Conservation (phyloP, 225 moss, liverwort and hornwort genomes). For the Physcomitrium patens region DNA sequence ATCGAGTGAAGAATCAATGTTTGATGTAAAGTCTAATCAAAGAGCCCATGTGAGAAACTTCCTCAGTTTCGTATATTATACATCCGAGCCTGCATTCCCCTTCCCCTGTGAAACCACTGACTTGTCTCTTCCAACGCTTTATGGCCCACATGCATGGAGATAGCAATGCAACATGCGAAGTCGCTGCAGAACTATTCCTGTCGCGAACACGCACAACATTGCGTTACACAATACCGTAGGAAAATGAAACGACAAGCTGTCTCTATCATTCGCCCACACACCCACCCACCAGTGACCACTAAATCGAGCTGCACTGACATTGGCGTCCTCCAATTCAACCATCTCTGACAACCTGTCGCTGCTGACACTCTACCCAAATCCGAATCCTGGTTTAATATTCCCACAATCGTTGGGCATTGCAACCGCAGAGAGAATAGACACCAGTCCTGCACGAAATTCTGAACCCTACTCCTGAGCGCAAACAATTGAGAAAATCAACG, state of each 20-base stretch:
- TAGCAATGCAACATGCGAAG: background rate
- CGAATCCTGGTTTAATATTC: no score
- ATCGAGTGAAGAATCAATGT: slow-evolving; percentile 10
- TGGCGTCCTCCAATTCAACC: background rate
- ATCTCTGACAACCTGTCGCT: background rate
- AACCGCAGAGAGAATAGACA: no score
- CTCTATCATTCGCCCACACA: no score
- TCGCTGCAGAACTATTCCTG: no score
- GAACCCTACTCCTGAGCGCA: no score
- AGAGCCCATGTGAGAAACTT: slow-evolving; percentile 16
- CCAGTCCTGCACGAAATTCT: background rate
- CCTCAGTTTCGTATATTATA: background rate
- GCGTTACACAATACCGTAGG: no score
- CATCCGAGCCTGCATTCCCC: background rate
- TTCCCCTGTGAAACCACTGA: background rate
- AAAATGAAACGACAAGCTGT: no score
- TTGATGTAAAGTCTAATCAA: background rate
- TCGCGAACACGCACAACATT: no score
- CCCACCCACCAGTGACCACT: no score
- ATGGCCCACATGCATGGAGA: background rate
- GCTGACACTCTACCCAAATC: background rate
- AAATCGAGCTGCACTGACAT: no score
- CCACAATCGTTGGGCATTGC: background rate
- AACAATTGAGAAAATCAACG: no score
- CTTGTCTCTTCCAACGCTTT: background rate